phyloP scores from a whole-genome alignment of 2,329 filamentous ascomycete genomes.

The Monilinia fructicola region DNA sequence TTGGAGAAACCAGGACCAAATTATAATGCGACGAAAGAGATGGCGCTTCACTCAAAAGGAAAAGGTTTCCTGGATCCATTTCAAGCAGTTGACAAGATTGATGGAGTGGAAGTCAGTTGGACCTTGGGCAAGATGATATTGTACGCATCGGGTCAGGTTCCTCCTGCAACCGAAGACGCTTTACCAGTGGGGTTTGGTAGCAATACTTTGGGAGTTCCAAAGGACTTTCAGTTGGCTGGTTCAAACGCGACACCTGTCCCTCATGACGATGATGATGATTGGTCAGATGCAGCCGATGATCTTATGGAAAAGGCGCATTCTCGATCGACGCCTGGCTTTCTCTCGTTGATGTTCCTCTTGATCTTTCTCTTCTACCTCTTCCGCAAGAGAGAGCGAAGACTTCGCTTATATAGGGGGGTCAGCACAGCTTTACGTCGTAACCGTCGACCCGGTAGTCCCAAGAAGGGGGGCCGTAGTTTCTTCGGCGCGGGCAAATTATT shows the following conservation, averaged over 20 bases:
- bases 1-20: constrained; percentile 61
- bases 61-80: constrained; percentile 82
- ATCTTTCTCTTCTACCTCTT: constrained; percentile 69
- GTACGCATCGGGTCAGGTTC: constrained; percentile 87
- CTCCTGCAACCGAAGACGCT: constrained; percentile 56
- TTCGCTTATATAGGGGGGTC: constrained; percentile 58
- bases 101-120: constrained; percentile 92
- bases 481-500: constrained; percentile 64
- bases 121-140: constrained; percentile 95
- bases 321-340: constrained; percentile 68
- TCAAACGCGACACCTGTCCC: constrained; percentile 46
- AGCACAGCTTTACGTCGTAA: constrained; percentile 46
- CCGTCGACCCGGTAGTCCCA: constrained; percentile 48
- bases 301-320: constrained; percentile 66
- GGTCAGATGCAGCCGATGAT: constrained; percentile 52
- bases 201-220: constrained; percentile 63
- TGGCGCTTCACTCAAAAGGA: constrained; percentile 65
- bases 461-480: constrained; percentile 50
- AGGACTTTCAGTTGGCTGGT: constrained; percentile 82
- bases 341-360: constrained; percentile 76
- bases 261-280: constrained; percentile 53
- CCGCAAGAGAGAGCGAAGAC: constrained; percentile 74
- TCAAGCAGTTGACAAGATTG: constrained; percentile 88
- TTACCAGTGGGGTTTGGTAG: constrained; percentile 90
- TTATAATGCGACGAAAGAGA: constrained; percentile 71